Conservation (phyloP, 805 yeast species). For the Cyberlindnera nakhonratchasimensis region DNA sequence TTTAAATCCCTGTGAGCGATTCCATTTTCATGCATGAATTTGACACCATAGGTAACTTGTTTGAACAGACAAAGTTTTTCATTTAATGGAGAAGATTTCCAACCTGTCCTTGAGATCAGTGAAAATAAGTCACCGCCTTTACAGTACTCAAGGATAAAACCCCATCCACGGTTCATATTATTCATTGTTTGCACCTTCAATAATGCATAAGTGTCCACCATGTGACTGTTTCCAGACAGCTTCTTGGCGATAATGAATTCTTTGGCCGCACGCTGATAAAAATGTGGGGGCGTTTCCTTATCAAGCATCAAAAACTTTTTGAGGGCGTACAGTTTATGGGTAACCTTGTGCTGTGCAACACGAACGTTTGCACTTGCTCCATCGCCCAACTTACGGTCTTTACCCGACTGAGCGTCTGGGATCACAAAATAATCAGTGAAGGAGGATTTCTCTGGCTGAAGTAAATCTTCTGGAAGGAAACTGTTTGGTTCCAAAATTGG, state of each 20-base stretch:
- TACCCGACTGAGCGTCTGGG: conserved; percentile 34
- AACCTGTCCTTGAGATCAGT: conserved; percentile 51
- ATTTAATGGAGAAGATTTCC: conserved; percentile 47
- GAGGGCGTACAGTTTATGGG: conserved; percentile 52
- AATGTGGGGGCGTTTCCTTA: conserved; percentile 62
- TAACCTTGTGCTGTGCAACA: conserved; percentile 37
- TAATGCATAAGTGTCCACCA: conserved; percentile 52
- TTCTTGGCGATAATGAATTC: conserved; percentile 62
- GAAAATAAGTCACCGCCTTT: conserved; percentile 56
- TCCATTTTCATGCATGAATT: conserved; percentile 60
- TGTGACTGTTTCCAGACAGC: conserved; percentile 54
- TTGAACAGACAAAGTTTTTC: conserved; percentile 68
- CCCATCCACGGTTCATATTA: conserved; percentile 66
- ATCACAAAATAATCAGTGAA: conserved; percentile 54
- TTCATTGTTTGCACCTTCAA: conserved; percentile 55
- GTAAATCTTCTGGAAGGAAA: conserved; percentile 51
- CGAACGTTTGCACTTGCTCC: conserved; percentile 74
- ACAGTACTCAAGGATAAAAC: conserved; percentile 64
- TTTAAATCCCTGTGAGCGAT: conserved; percentile 72
- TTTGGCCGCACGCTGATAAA: conserved; percentile 59
- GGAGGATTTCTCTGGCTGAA: conserved; percentile 40
- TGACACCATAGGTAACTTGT: conserved; percentile 60
- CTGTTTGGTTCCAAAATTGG: conserved; percentile 68
- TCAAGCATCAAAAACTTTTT: conserved; percentile 57
- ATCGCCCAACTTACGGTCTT: conserved; percentile 53